Evolutionary conservation across 345 rosid genomes (phyloP), one percentile per base, ranked within the genome.

Genomic region (Hypericum perforatum): DNA sequence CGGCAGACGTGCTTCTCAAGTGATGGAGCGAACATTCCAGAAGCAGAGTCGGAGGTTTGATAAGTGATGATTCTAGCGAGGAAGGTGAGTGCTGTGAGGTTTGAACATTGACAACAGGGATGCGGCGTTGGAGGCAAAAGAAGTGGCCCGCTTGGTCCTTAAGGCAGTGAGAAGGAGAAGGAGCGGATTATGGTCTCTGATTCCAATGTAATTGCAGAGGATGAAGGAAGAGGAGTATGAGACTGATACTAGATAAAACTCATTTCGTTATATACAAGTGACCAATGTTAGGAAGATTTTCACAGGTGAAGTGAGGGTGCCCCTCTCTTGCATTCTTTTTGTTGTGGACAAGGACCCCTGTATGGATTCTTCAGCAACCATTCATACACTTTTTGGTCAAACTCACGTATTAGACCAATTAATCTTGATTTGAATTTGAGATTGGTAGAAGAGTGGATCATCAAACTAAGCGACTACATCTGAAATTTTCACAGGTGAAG

Each of bases 51-150:
- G n/a, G n/a, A n/a, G n/a, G n/a, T n/a, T n/a, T n/a, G n/a, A n/a
- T n/a, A n/a, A n/a, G n/a, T n/a, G n/a, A n/a, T n/a, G 98, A 77
- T 92, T 66, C 72, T 89, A 58, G 95, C 88, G 53, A 79, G 97
- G 69, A 89, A 92, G 76, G 97, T 92, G 43, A 72, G 94, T 50
- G 97, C 97, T 39, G 89, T 85, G 45, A 78, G 97, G 58, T 84
- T 92, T 68, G 94, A 88, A 52, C 71, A 78, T 92, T 63, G 67
- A 72, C 58, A 70, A 73, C 48, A 83, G 58, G 51, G 84, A 74
- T 43, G 77, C 66, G 36, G 55, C 60, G 36, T 59, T 70, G 11
- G 85, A 77, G 55, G 84, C 82, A 54, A 82, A 70, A 58, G 82
- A 84, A 64, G 91, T 85, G 45, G 71, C 75, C 43, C 79, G 82